These are phyloP conservation scores for Nidula niveotomentosa DNA, from an alignment of 1,284 basidiomycete genomes.

Conservation along the genomic window DNA sequence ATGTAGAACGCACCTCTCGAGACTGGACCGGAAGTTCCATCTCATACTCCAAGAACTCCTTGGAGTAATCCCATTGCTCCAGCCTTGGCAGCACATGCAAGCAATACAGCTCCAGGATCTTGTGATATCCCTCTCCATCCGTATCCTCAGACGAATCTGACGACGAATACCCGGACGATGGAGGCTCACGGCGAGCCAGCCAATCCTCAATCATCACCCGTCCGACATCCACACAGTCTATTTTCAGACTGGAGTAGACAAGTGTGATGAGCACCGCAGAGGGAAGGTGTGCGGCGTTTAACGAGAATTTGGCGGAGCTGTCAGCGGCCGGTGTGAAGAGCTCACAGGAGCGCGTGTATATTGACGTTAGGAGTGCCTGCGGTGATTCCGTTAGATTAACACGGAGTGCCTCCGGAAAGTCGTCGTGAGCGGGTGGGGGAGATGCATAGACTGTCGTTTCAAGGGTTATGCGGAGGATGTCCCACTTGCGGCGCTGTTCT, in stretches of 20 bases:
- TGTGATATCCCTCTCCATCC: constrained; percentile 60
- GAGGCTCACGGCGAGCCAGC: constrained; percentile 53
- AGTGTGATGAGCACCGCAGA: constrained; percentile 67
- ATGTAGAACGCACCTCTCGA: constrained; percentile 46
- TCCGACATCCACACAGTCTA: constrained; percentile 58
- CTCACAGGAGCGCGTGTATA: constrained; percentile 62
- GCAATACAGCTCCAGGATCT: constrained; percentile 73
- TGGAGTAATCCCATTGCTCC: constrained; percentile 76
- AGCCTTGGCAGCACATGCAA: constrained; percentile 69
- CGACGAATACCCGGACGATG: constrained; percentile 8
- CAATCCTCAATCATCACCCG: constrained; percentile 73
- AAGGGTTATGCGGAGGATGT: constrained; percentile 77
- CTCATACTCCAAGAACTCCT: constrained; percentile 73
- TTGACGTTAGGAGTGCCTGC: constrained; percentile 50
- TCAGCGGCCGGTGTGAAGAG: constrained; percentile 59
- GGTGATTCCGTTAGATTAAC: constrained; percentile 56
- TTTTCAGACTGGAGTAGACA: constrained; percentile 65
- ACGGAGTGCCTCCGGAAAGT: constrained; percentile 49
- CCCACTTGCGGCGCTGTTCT: constrained; percentile 74
- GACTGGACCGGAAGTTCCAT: constrained; percentile 50
- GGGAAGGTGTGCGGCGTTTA: constrained; percentile 61
- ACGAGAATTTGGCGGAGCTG: constrained; percentile 23
- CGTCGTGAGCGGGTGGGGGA: constrained; percentile 40
- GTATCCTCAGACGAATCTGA: constrained; percentile 17
- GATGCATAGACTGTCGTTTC: constrained; percentile 71